Evolutionary conservation across 495 filamentous ascomycete species (phyloP), one percentile per base, ranked within the genome.

Genomic region (Aspergillus hancockii): DNA sequence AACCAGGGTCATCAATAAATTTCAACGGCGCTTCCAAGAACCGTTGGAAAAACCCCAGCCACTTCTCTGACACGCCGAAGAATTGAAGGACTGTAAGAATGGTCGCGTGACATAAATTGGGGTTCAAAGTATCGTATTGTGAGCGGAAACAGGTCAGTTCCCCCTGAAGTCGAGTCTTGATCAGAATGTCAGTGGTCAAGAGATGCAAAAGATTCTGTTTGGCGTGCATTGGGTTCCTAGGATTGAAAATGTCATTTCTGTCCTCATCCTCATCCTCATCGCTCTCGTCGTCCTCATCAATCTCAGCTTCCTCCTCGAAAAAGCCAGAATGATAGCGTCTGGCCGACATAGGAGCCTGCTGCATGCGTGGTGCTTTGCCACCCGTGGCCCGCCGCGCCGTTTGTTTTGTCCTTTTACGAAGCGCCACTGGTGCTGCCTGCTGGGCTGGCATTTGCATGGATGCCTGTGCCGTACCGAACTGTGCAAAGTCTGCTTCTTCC

Each of bases 131-230:
- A 2, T 58, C 55, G 36, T 62, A 62, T 34, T 54, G 49, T 16
- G 55, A 34, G 0, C 55, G 60, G 55, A 62, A 62, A 30, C 60
- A 58, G 8, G 60, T 54, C 13, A 62, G 28, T 32, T 62, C 60
- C 8, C 60, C 60, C 3, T 62, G 28, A 9, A 62, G 41, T 25
- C 50, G 49, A 18, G 49, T 54, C 8, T 50, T 62, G 54, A 62
- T 62, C 0, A 46, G 41, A 16, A 49, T 62, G 23, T 62, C 60
- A 18, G 60, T 45, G 16, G 49, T 47, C 8, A 62, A 51, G 3
- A 62, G 60, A 18, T 53, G 60, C 9, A 62, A 32, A 18, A 62
- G 50, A 34, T 62, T 62, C 32, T 62, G 60, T 22, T 53, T 62
- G 10, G 60, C 54, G 38, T 62, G 49, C 43, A 57, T 53, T 31